Evolutionary conservation across 805 yeast genomes (phyloP), one percentile per base, ranked within the genome.

Genomic region (Starmerella ratchasimensis): DNA sequence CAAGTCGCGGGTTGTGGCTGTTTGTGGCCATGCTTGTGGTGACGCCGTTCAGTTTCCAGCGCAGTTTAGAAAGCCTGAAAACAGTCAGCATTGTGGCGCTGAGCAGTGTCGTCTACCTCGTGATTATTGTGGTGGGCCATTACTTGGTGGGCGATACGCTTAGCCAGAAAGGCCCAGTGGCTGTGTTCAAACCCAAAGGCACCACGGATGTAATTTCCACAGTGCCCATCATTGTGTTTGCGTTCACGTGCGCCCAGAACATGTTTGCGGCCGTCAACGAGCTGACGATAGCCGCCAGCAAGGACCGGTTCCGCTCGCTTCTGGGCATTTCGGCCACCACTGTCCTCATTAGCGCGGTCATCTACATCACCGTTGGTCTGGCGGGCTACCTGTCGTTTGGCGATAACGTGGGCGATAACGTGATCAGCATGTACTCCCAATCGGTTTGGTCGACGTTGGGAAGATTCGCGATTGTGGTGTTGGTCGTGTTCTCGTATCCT

Each of bases 231-330:
- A 76, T 84, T 48, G 88, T 88, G 11, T 86, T 88, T 64, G 94
- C 95, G 0, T 88, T 75, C 59, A 88, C 97, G 0, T 90, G 96
- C 51, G 96, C 88, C 54, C 96, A 88, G 57, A 88, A 88, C 60
- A 82, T 82, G 83, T 83, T 82, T 51, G 74, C 94, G 1, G 71
- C 86, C 38, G 71, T 84, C 38, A 88, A 86, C 51, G 97, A 88
- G 60, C 68, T 86, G 21, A 15, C 31, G 6, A n/a, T n/a, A n/a
- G n/a, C n/a, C n/a, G n/a, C n/a, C n/a, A 59, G 57, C 22, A 73
- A 73, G 47, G 68, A 67, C 43, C 61, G 78, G 0, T 59, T 69
- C n/a, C 42, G 53, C 5, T 62, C 60, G 24, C 62, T 74, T 43
- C 59, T 64, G 39, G 57, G 51, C 15, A 65, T 81, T 27, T 69